Evolutionary conservation across 352 stramenopile species (phyloP), one percentile per base, ranked within the genome.

Genomic region (Stramenopiles sp.): DNA sequence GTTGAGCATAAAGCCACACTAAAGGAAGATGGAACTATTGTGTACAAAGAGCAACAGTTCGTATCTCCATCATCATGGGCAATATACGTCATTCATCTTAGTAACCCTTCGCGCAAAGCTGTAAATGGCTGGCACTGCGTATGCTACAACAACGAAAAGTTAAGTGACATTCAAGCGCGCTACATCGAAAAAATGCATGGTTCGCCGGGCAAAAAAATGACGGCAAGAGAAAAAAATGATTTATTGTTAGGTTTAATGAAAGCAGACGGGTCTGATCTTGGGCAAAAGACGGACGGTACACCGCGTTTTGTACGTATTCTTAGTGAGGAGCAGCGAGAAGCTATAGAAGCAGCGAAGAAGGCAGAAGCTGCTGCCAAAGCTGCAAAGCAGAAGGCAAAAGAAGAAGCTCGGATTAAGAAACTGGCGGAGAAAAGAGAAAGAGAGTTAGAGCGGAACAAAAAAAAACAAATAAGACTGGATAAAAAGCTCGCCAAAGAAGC

Each of bases 401-500:
- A 55, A 55, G 39, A 55, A 4, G 39, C 39, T 4, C 4, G 39
- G 39, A 55, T 55, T 55, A 55, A 55, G 14, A 55, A 55, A 14
- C 14, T 55, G 14, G 39, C 39, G 4, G 39, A 55, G 14, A 55
- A 14, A 55, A 55, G 39, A 14, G 39, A 55, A 55, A 55, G 14
- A 14, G 39, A 55, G 14, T 55, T 55, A 55, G 39, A 55, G 39
- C 39, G 39, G 4, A 14, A 55, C 4, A 55, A 55, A 55, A 55
- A 55, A 14, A 55, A 14, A 14, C 30, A 27, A 30, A 29, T 25
- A 7, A 44, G 30, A 67, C 30, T 83, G 30, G 33, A 31, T 7
- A 84, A 84, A 71, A 33, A 75, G 30, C 8, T 81, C 22, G 39
- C 44, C 78, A 44, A 44, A 81, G 71, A 82, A 81, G 81, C 33